Conservation (phyloP, 345 rosid genomes). For the Linum lewisii region DNA sequence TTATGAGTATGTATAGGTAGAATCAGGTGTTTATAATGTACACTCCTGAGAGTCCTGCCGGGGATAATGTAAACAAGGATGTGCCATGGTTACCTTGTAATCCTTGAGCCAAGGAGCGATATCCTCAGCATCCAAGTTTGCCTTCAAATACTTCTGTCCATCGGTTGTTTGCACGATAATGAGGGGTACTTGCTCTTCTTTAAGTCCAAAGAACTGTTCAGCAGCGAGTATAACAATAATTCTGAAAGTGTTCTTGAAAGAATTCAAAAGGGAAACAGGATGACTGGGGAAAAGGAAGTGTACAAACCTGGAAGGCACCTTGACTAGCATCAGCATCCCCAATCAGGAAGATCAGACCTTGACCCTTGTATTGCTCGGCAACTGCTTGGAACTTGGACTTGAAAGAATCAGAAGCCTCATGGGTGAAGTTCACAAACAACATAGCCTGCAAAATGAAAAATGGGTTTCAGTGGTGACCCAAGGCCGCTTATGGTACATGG, state of each 20-base stretch:
- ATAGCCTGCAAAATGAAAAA: slow-evolving; percentile 42
- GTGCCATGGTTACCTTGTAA: slow-evolving; percentile 39
- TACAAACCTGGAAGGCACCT: slow-evolving; percentile 76
- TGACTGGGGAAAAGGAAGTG: background rate
- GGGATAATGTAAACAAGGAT: background rate
- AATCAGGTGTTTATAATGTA: too few relatives aligned
- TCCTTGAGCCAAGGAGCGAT: slow-evolving; percentile 84
- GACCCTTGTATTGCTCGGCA: slow-evolving; percentile 63
- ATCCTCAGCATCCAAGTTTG: slow-evolving; percentile 51
- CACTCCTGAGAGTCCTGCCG: too few relatives aligned
- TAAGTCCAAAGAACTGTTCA: slow-evolving; percentile 84
- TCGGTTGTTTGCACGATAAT: slow-evolving; percentile 56
- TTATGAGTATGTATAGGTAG: background rate
- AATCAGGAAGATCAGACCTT: slow-evolving; percentile 58
- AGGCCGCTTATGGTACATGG: too few relatives aligned
- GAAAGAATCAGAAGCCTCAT: slow-evolving; percentile 46
- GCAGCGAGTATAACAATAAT: slow-evolving; percentile 3
- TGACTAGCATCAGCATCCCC: slow-evolving; percentile 82
- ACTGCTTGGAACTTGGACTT: slow-evolving; percentile 57
- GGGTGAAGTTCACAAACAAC: slow-evolving; percentile 69
- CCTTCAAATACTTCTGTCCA: slow-evolving; percentile 68
- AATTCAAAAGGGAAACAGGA: slow-evolving; percentile 3
- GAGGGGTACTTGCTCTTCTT: slow-evolving; percentile 76
- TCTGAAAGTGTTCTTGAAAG: background rate
- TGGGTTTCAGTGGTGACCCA: background rate